phyloP scores from a whole-genome alignment of 2,329 filamentous ascomycete species.

The Dothideomycetes sp. region DNA sequence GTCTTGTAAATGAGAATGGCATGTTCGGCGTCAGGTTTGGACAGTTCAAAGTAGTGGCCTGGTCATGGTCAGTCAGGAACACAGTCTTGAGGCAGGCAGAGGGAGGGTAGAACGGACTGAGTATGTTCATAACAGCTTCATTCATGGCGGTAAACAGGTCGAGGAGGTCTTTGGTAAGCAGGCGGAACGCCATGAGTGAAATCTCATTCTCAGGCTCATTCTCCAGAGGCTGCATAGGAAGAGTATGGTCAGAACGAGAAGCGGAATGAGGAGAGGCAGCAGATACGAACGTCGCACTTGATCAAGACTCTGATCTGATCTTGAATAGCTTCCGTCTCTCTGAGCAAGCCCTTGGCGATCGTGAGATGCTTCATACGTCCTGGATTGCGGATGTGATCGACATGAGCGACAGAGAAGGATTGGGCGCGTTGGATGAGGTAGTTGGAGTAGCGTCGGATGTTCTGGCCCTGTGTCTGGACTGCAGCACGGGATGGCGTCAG shows the following conservation, averaged over 20 bases:
- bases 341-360: slow-evolving; percentile 82
- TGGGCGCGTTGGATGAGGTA: slow-evolving; percentile 77
- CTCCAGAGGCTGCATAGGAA: slow-evolving; percentile 58
- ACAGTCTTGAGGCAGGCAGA: slow-evolving; percentile 2
- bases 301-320: slow-evolving; percentile 76
- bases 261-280: background rate
- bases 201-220: slow-evolving; percentile 94
- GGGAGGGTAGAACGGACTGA: slow-evolving; percentile 53
- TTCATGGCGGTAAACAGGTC: slow-evolving; percentile 92
- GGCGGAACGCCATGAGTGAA: slow-evolving; percentile 81
- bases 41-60: slow-evolving; percentile 99
- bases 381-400: slow-evolving; percentile 73
- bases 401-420: slow-evolving; percentile 73
- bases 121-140: slow-evolving; percentile 91
- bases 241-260: background rate
- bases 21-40: slow-evolving; percentile 81
- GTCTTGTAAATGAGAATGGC: slow-evolving; percentile 86
- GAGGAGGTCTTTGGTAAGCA: slow-evolving; percentile 82
- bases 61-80: slow-evolving; percentile 16
- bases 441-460: slow-evolving; percentile 83
- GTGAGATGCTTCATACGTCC: slow-evolving; percentile 68
- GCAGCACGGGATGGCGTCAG: slow-evolving; percentile 14
- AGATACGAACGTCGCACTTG: slow-evolving; percentile 69
- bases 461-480: slow-evolving; percentile 92
- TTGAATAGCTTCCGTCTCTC: slow-evolving; percentile 87